Conservation (phyloP, 139 green algal genomes). For the Chlorella sp. region DNA sequence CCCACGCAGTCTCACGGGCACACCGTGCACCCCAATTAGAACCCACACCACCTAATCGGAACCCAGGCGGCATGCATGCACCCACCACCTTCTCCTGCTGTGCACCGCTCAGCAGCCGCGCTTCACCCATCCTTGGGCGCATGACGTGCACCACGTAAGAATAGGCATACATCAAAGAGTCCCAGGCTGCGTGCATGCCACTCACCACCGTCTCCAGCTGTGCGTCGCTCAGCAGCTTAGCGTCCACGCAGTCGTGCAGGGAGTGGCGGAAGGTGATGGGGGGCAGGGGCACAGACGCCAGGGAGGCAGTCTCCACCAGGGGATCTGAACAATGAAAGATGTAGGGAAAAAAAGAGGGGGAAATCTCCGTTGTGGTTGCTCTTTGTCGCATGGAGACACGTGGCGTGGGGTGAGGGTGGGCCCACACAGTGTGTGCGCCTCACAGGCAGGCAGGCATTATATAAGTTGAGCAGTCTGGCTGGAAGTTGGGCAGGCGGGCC, state of each 20-base stretch:
- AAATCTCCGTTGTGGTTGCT: too few species aligned
- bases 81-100: conserved; percentile 72
- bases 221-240: conserved; percentile 60
- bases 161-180: too few species aligned
- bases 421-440: too few species aligned
- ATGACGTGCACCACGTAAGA: too few species aligned
- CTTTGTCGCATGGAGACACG: too few species aligned
- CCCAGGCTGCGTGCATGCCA: neutral
- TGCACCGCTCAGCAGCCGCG: conserved; percentile 66
- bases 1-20: conserved; percentile 57
- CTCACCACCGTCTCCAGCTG: conserved; percentile 72
- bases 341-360: too few species aligned
- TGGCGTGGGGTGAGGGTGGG: too few species aligned
- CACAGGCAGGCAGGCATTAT: neutral
- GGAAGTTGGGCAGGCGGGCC: too few species aligned
- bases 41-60: too few species aligned
- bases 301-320: conserved; percentile 77
- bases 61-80: too few species aligned
- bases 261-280: conserved; percentile 62
- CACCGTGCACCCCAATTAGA: neutral
- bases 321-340: conserved; percentile 44
- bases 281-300: conserved; percentile 68
- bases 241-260: conserved; percentile 53
- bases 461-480: too few species aligned
- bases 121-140: too few species aligned